phyloP scores from a whole-genome alignment of 495 filamentous ascomycete species.

The Aspergillus incahuasiensis region DNA sequence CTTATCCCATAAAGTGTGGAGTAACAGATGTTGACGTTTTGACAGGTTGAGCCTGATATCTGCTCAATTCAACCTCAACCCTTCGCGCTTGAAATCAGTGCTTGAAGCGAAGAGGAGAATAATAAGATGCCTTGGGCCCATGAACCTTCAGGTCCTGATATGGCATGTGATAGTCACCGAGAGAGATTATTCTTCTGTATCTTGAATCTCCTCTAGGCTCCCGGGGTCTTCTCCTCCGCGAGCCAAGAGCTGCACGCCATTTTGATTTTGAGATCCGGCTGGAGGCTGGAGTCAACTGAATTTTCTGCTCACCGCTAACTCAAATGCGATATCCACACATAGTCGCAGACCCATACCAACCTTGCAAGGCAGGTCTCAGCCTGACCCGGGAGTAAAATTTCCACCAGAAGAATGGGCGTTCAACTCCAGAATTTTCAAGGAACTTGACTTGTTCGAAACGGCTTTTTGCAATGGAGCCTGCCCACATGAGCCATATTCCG shows the following conservation, averaged over 20 bases:
- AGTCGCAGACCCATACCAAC: background rate
- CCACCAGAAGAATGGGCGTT: background rate
- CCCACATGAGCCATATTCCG: background rate
- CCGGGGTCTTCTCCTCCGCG: no score
- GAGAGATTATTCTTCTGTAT: no score
- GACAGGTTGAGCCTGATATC: background rate
- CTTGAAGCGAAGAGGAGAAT: background rate
- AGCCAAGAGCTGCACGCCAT: background rate
- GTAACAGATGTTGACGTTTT: background rate
- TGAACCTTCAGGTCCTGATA: background rate
- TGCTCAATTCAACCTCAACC: background rate
- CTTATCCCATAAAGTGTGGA: background rate
- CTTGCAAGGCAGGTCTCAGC: background rate
- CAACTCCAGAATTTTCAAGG: background rate
- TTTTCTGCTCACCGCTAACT: conserved; percentile 16
- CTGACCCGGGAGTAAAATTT: background rate
- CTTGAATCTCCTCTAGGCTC: no score
- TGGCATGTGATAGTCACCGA: background rate
- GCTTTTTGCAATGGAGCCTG: background rate
- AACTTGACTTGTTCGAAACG: background rate
- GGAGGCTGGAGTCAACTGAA: background rate
- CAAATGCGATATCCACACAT: conserved; percentile 6
- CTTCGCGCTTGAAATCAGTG: background rate
- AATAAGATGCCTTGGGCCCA: no score
- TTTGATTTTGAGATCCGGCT: background rate